phyloP scores from a whole-genome alignment of 2,329 filamentous ascomycete genomes.

The Monilinia vaccinii-corymbosi region DNA sequence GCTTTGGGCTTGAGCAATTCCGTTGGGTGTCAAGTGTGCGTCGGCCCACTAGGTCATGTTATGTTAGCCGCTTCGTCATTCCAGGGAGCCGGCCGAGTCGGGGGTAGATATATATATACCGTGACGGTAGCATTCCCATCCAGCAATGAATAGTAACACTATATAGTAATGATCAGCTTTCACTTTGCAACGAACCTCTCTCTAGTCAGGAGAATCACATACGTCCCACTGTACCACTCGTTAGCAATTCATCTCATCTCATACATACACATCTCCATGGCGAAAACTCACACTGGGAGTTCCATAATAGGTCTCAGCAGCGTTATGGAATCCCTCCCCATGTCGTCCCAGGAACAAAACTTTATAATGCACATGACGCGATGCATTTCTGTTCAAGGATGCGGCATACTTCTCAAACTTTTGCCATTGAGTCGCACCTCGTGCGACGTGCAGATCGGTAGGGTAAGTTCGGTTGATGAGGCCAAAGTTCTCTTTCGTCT shows the following conservation, averaged over 20 bases:
- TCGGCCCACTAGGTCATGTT: constrained; percentile 45
- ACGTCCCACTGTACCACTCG: constrained; percentile 46
- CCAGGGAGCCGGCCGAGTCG: background rate
- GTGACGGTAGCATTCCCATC: constrained; percentile 53
- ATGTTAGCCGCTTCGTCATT: background rate
- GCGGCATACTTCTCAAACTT: constrained; percentile 51
- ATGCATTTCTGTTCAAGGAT: constrained; percentile 40
- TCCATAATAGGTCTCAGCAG: constrained; percentile 56
- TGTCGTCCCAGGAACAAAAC: constrained; percentile 48
- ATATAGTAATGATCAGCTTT: background rate
- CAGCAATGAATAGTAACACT: constrained; percentile 57
- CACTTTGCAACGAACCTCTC: background rate
- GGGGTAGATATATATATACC: background rate
- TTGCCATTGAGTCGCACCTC: constrained; percentile 51
- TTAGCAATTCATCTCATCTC: background rate
- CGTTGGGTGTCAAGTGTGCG: constrained; percentile 49
- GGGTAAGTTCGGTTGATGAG: constrained; percentile 54
- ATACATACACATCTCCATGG: background rate
- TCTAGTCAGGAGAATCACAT: constrained; percentile 26
- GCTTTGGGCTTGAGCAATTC: constrained; percentile 46
- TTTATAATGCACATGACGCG: constrained; percentile 48
- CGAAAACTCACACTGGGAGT: constrained; percentile 39
- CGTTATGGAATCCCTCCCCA: constrained; percentile 17
- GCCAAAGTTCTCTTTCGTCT: constrained; percentile 50
- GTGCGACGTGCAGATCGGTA: constrained; percentile 38